phyloP scores from a whole-genome alignment of 2,329 filamentous ascomycete species.

The Alternaria angustiovoidea region DNA sequence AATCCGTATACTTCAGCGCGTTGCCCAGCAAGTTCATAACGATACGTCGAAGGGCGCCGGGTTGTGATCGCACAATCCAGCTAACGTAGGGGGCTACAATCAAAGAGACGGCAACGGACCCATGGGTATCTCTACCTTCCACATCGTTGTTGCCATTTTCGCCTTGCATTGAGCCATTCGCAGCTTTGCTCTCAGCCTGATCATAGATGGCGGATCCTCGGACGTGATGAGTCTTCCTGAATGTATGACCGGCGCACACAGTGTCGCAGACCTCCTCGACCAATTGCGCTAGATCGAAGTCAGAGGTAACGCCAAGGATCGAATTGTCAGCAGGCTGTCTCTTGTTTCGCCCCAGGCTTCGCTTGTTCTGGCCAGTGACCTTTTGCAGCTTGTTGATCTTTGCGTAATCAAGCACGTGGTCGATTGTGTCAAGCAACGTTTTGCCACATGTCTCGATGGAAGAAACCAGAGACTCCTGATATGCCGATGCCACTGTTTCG shows the following conservation, averaged over 20 bases:
- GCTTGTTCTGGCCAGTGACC: constrained; percentile 26
- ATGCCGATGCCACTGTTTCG: constrained; percentile 39
- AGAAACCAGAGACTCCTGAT: constrained; percentile 53
- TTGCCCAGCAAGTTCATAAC: constrained; percentile 50
- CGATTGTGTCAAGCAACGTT: constrained; percentile 52
- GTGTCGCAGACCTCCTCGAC: constrained; percentile 65
- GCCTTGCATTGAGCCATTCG: constrained; percentile 23
- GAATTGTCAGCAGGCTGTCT: constrained; percentile 39
- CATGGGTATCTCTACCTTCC: constrained; percentile 28
- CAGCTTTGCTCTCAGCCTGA: constrained; percentile 24
- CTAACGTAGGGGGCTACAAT: constrained; percentile 39
- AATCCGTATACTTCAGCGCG: constrained; percentile 46
- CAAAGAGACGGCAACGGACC: constrained; percentile 39
- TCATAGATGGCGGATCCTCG: constrained; percentile 35
- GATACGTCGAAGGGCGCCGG: constrained; percentile 44
- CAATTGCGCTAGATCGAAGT: constrained; percentile 40
- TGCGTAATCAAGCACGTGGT: constrained; percentile 49
- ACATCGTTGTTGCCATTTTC: constrained; percentile 8
- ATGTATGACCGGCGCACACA: constrained; percentile 60
- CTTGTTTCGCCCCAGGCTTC: constrained; percentile 30
- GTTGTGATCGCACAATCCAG: constrained; percentile 42
- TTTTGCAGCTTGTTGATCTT: constrained; percentile 49
- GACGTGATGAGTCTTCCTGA: constrained; percentile 42
- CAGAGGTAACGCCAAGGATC: constrained; percentile 41
- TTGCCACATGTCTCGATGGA: constrained; percentile 49